Evolutionary conservation across 768 basidiomycete genomes (phyloP), one percentile per base, ranked within the genome.

Genomic region (Rhizopogon vulgaris): DNA sequence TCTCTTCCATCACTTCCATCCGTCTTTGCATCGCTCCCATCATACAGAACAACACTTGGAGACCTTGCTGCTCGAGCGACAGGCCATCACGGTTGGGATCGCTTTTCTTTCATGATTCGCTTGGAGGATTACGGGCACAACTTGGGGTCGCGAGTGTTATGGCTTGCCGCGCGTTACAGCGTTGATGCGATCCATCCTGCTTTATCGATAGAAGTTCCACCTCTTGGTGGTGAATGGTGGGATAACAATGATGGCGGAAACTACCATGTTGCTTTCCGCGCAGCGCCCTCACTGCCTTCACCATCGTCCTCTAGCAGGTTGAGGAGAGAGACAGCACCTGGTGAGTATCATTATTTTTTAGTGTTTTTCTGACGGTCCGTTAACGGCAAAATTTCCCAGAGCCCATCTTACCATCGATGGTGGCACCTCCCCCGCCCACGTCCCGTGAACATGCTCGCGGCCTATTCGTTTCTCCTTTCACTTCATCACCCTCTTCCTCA

Each of bases 241-340:
- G 95, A 98, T 70, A 94, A 93, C 64, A 95, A 95, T 59, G 69
- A 58, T 3, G 85, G 84, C 0, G 57, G 65, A 56, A 94, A 98
- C 65, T 97, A 94, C 72, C 72, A 78, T 24, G 71, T 96, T 48
- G 74, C 69, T 24, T 98, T 97, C 69, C 65, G 69, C 48, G 30
- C 60, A 9, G 50, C 47, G 6, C 6, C 51, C 4, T n/a, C 46
- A 1, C 3, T 45, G 5, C 6, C 54, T 3, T 12, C 42, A 8
- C 9, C 36, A 18, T 3, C 27, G 0, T 9, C 18, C 6, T 43
- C 34, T 6, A 48, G 6, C n/a, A 61, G 48, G 32, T 39, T 51
- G 10, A 61, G 64, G 4, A 30, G 57, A 9, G 66, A 64, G n/a
- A 55, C 66, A 0, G 3, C 56, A 18, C 57, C 63, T 50, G 57